Conservation (phyloP, 140 eudicot genomes). For the Oenanthe javanica region DNA sequence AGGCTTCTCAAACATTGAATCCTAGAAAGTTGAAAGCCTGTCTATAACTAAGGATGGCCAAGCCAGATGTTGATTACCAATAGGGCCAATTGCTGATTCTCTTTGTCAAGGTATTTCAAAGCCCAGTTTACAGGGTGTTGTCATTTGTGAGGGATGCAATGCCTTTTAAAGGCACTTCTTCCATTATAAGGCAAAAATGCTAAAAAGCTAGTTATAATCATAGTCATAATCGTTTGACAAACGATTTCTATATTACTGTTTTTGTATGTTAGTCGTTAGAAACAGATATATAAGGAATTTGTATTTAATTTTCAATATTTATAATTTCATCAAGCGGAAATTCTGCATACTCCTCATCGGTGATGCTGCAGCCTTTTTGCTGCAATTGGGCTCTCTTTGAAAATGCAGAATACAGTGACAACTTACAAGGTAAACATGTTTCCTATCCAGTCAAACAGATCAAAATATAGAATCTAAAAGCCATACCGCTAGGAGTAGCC, state of each 20-base stretch:
- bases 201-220: too few species aligned
- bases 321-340: too few species aligned
- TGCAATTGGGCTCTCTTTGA: background rate
- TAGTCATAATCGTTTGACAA: too few species aligned
- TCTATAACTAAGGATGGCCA: background rate
- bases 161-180: background rate
- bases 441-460: slow-evolving; percentile 1
- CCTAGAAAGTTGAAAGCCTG: background rate
- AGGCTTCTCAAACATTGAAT: background rate
- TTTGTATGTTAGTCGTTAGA: too few species aligned
- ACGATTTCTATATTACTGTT: background rate
- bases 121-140: background rate
- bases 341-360: background rate
- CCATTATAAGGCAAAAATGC: background rate
- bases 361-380: background rate
- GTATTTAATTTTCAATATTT: too few species aligned
- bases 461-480: background rate
- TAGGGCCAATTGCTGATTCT: background rate
- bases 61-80: background rate
- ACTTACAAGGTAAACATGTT: background rate
- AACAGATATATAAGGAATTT: background rate
- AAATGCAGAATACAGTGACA: background rate
- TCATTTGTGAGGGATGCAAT: background rate
- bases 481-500: slow-evolving; percentile 54
- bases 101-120: background rate